Evolutionary conservation across 805 yeast genomes (phyloP).

Genomic region (Pichia membranifaciens): DNA sequence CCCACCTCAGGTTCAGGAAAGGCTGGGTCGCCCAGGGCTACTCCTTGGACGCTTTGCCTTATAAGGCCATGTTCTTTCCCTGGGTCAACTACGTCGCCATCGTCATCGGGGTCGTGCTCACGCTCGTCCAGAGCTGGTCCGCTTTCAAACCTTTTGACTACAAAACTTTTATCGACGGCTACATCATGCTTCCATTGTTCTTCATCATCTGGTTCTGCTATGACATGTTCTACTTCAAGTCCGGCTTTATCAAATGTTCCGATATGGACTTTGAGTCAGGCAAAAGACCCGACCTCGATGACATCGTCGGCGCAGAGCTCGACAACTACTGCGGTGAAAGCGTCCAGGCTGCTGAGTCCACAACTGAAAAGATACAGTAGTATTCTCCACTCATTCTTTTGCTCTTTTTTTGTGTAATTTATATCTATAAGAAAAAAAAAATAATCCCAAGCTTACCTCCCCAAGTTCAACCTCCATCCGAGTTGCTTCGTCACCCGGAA

Average conservation of each 20-base stretch:
- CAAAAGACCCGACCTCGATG: constrained; percentile 34
- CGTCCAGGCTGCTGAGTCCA: not conserved
- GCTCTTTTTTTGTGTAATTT: not conserved
- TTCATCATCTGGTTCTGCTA: constrained; percentile 33
- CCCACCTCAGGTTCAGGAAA: constrained; percentile 51
- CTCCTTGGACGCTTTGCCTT: constrained; percentile 45
- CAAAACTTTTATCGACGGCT: constrained; percentile 53
- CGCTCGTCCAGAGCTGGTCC: constrained; percentile 63
- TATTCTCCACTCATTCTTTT: not conserved
- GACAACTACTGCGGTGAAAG: constrained; percentile 5
- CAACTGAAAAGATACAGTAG: too few relatives aligned
- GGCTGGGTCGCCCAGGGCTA: constrained; percentile 41
- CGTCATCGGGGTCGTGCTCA: constrained; percentile 44
- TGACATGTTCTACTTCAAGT: constrained; percentile 18
- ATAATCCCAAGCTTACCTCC: constrained; percentile 13
- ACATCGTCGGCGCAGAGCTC: constrained; percentile 14
- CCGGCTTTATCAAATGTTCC: constrained; percentile 30
- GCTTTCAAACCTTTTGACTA: constrained; percentile 54
- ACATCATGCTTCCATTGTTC: constrained; percentile 56
- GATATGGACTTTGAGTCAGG: constrained; percentile 50
- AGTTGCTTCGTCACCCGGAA: constrained; percentile 31
- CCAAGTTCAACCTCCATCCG: constrained; percentile 33
- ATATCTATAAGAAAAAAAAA: not conserved
- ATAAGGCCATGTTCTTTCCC: constrained; percentile 47
- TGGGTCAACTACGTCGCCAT: constrained; percentile 44